Base-by-base conservation (phyloP, 164 flowering plant genomes). In the Paratinospora sagittata region DNA sequence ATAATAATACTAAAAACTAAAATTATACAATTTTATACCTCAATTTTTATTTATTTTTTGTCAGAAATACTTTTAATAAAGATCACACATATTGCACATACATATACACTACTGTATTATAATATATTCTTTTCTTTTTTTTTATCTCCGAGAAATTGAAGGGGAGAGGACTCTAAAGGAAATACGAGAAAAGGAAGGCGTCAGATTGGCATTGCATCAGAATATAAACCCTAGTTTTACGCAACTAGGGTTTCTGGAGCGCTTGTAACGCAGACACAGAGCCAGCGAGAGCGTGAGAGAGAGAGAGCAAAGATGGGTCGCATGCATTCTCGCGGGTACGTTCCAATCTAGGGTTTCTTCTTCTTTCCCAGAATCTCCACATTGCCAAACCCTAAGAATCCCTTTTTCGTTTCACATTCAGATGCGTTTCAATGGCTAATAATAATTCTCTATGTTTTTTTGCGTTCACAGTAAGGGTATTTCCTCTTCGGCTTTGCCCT, bases 401-500 rank as follows among this genome's bases (percentile, higher is more conserved):
- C 34, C 34, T 30, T 30, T 30, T 30, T 30, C 34, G 14, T 21
- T 55, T 19, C 24, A 55, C 8, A 5, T 55, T 23, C 8, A 55
- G 21, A 3, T 21, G 61, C 21, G n/a, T 19, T 9, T 49, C 11
- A 0, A 6, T 13, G 4, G 34, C n/a, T 19, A 17, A 0, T n/a
- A 27, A 27, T 47, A 2, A 7, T 16, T 8, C 6, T 0, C 16
- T 24, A 14, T 34, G 34, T 24, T 21, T 30, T 30, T 24, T 24
- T 65, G 8, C 7, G 34, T 27, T 47, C 76, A 39, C 88, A 90
- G 97, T 13, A 92, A 92, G 89, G 97, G 97, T 75, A 91, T 91
- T 33, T 89, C 97, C 0, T 74, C 92, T 6, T 88, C 97, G 36
- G 97, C 93, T 58, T 75, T 88, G 47, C 97, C 97, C 3, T 89